Conservation (phyloP, 805 yeast species). For the Nakazawaea wickerhamii region DNA sequence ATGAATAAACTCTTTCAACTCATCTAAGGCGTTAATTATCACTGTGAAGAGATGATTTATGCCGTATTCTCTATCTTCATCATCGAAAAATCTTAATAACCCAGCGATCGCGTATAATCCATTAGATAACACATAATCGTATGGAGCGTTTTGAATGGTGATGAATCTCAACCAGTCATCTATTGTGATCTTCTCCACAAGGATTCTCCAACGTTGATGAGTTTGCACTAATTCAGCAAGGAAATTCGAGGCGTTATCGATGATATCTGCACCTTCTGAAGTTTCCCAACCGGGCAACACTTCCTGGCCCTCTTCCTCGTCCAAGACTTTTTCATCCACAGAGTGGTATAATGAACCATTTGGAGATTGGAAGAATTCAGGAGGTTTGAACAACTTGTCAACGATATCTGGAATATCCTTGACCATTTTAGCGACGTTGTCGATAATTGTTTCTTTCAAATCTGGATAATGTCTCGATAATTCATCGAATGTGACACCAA, state of each 20-base stretch:
- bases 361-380: slow-evolving; percentile 39
- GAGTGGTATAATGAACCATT: slow-evolving; percentile 35
- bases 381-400: slow-evolving; percentile 29
- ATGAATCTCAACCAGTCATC: slow-evolving; percentile 44
- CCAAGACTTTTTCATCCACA: slow-evolving; percentile 34
- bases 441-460: slow-evolving; percentile 52
- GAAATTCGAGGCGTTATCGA: slow-evolving; percentile 47
- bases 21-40: slow-evolving; percentile 15
- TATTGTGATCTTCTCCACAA: slow-evolving; percentile 32
- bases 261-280: slow-evolving; percentile 36
- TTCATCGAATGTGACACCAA: slow-evolving; percentile 74
- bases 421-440: slow-evolving; percentile 41
- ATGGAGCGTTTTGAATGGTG: slow-evolving; percentile 50
- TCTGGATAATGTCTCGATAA: slow-evolving; percentile 78
- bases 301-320: slow-evolving; percentile 33
- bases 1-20: slow-evolving; percentile 22
- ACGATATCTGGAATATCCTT: slow-evolving; percentile 36
- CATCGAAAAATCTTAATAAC: slow-evolving; percentile 52
- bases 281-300: slow-evolving; percentile 51
- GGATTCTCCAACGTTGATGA: slow-evolving; percentile 41
- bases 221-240: slow-evolving; percentile 49
- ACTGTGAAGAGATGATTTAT: slow-evolving; percentile 18
- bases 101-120: slow-evolving; percentile 49
- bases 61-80: slow-evolving; percentile 47
- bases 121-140: slow-evolving; percentile 52